Percentiles rank a stretch among this genome's conserved stretches.
Evolutionary conservation across 2,329 filamentous ascomycete genomes (phyloP).

Genomic region (Fusarium sp.): DNA sequence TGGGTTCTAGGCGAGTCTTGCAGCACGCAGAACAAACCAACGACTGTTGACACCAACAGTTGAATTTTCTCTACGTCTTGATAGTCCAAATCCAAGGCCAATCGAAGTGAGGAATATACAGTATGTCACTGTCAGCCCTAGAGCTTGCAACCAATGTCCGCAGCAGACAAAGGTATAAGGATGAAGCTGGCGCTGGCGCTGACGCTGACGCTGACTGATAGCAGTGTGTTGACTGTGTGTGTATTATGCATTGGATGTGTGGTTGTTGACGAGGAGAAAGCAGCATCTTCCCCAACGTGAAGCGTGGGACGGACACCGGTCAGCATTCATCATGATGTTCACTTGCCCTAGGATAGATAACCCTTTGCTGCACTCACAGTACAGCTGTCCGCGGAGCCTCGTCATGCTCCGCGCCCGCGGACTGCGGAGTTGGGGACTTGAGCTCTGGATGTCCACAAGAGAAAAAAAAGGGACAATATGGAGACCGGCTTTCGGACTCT

Average conservation of each 20-base stretch:
- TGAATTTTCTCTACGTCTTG: background rate
- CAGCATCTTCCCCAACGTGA: background rate
- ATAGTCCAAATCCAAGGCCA: no score
- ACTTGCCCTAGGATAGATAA: background rate
- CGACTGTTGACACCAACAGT: conserved; percentile 2
- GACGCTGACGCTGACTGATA: conserved; percentile 27
- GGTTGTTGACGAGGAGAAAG: background rate
- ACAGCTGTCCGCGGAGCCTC: conserved; percentile 18
- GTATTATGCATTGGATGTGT: background rate
- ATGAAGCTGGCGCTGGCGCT: conserved; percentile 15
- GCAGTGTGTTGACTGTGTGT: background rate
- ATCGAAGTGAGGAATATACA: background rate
- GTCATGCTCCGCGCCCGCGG: conserved; percentile 24
- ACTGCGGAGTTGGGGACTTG: conserved; percentile 35
- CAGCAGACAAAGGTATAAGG: conserved; percentile 28
- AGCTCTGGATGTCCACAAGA: background rate
- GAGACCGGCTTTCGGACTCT: conserved; percentile 45
- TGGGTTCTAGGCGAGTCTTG: conserved; percentile 19
- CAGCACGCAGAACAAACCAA: background rate
- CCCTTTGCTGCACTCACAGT: background rate
- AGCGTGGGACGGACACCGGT: background rate
- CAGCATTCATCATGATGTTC: background rate
- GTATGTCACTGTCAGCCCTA: conserved; percentile 38
- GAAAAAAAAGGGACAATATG: conserved; percentile 4
- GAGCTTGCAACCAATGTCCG: conserved; percentile 11